Evolutionary conservation across 371 early-diverging fungal species (phyloP), one percentile per base, ranked within the genome.

Genomic region (Umbelopsis sp.): DNA sequence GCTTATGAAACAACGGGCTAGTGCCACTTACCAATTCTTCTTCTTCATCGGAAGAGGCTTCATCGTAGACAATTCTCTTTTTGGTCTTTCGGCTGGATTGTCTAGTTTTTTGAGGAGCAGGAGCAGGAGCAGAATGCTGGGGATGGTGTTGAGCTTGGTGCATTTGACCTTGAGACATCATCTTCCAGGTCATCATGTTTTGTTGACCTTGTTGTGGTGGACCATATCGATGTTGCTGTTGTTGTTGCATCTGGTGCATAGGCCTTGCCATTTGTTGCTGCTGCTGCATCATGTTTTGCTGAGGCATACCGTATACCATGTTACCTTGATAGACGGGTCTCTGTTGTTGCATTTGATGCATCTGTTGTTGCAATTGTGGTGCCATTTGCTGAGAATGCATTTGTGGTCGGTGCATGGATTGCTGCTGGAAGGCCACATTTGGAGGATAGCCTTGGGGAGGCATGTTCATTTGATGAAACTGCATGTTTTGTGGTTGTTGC

Each of bases 21-120:
- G 4, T 29, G 0, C 24, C 41, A 50, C 25, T 67, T 44, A 35
- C 79, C 69, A 75, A 68, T 20, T 80, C 83, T 11, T 74, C 79
- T 63, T 80, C 79, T 50, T 80, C 83, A 25, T 83, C 77, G 29
- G 74, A 81, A 10, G 83, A 80, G 12, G 83, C 76, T 48, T 77
- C 76, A 20, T 83, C 83, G 37, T 83, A 80, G 38, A 67, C 67
- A 7, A 75, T 74, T 62, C 79, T 79, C 65, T 76, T 80, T 18
- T 72, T 64, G 16, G 77, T 75, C 44, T 74, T 76, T 37, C 83
- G 37, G 18, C 37, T 18, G 4, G 57, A 57, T 29, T 57, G 57
- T 25, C 57, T 24, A 14, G 29, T 29, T n/a, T n/a, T 57, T 29
- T 57, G 57, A 57, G 57, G 57, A 37, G 57, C 14, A 57, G 57